A percentile compares a stretch with the other conserved stretches of the same genome.
These are phyloP conservation scores for Leccinellum albellum DNA, from an alignment of 768 basidiomycete species.

Conservation along the genomic window DNA sequence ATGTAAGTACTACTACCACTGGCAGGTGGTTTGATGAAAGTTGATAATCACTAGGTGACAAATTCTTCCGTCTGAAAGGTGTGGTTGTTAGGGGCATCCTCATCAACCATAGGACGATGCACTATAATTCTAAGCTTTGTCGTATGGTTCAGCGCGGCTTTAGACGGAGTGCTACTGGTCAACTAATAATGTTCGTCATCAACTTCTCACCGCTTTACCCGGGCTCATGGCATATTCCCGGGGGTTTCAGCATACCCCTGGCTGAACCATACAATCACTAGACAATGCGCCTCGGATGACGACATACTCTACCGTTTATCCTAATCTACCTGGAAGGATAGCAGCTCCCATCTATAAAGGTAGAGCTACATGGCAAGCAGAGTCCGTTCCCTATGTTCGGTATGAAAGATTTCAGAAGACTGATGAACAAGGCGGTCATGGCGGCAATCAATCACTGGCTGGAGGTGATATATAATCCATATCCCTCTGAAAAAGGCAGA, in stretches of 20 bases:
- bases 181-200: not conserved
- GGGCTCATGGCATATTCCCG: not conserved
- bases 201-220: not conserved
- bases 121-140: not conserved
- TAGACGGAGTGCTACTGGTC: not conserved
- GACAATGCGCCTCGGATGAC: not conserved
- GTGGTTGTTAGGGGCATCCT: not conserved
- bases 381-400: not conserved
- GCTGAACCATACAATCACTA: not conserved
- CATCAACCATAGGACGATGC: not conserved
- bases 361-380: not conserved
- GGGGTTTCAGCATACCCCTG: not conserved
- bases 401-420: not conserved
- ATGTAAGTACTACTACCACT: not conserved
- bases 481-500: conserved; percentile 20
- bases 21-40: not conserved
- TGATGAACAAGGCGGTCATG: not conserved
- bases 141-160: not conserved
- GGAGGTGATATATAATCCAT: not conserved
- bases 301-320: not conserved
- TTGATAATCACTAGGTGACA: not conserved
- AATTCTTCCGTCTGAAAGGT: not conserved
- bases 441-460: not conserved
- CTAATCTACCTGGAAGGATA: not conserved
- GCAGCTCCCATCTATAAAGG: not conserved